Evolutionary conservation across 2,329 filamentous ascomycete species (phyloP).

Genomic region (Geosmithia morbida): DNA sequence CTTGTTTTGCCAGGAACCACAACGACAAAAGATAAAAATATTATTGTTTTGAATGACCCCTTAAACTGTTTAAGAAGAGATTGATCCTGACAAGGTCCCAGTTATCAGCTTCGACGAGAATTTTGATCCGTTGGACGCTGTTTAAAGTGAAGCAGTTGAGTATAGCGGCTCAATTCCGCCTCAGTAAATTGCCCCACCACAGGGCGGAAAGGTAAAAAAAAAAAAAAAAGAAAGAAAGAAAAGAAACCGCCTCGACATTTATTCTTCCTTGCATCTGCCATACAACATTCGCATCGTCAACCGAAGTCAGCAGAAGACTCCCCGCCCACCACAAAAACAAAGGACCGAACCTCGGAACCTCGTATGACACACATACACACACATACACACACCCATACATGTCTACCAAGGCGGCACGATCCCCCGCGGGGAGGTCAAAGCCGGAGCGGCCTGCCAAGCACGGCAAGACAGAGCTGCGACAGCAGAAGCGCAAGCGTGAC

Average conservation of each 20-base stretch:
- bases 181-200: background rate
- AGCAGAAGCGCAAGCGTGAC: slow-evolving; percentile 22
- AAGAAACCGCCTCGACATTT: too few relatives aligned
- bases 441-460: slow-evolving; percentile 6
- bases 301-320: background rate
- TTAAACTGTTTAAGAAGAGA: too few relatives aligned
- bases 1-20: too few relatives aligned
- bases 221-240: background rate
- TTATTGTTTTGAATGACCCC: too few relatives aligned
- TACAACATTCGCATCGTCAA: background rate
- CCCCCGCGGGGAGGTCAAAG: background rate
- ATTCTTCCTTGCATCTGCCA: too few relatives aligned
- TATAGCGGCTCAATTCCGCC: background rate
- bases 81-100: too few relatives aligned
- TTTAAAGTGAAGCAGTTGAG: background rate
- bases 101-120: too few relatives aligned
- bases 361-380: background rate
- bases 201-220: background rate
- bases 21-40: too few relatives aligned
- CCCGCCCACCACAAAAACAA: background rate
- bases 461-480: slow-evolving; percentile 16
- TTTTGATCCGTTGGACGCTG: too few relatives aligned
- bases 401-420: background rate
- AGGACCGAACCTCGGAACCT: too few relatives aligned
- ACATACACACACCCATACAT: background rate